phyloP scores from a whole-genome alignment of 1,284 basidiomycete species.

The Hemileccinum hortonii region DNA sequence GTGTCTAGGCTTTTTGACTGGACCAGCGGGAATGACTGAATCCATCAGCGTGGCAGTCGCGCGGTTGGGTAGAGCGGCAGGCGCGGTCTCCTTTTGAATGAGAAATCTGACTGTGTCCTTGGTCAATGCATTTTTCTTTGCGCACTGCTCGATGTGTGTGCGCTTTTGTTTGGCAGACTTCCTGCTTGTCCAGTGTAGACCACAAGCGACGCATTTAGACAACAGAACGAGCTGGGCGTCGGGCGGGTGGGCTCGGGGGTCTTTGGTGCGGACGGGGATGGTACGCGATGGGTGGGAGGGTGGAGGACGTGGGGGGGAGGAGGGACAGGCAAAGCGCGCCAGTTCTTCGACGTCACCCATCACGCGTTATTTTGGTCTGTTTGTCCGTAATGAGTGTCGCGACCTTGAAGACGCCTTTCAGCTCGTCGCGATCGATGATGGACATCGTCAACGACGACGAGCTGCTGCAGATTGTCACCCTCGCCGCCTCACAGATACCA shows the following conservation, averaged over 20 bases:
- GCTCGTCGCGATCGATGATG: slow-evolving; percentile 20
- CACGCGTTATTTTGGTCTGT: slow-evolving; percentile 36
- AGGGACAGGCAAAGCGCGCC: not conserved
- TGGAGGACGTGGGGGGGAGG: not conserved
- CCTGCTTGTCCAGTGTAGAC: slow-evolving; percentile 61
- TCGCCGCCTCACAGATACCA: slow-evolving; percentile 71
- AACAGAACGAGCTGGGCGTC: slow-evolving; percentile 49
- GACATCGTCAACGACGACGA: slow-evolving; percentile 50
- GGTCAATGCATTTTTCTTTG: slow-evolving; percentile 54
- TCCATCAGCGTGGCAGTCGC: slow-evolving; percentile 51
- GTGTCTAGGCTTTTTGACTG: slow-evolving; percentile 47
- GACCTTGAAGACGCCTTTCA: not conserved
- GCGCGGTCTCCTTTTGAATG: slow-evolving; percentile 47
- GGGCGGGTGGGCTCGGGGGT: slow-evolving; percentile 37
- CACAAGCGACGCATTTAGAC: slow-evolving; percentile 63
- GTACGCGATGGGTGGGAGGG: slow-evolving; percentile 2
- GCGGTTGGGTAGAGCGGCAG: not conserved
- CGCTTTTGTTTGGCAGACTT: slow-evolving; percentile 64
- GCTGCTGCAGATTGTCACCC: slow-evolving; percentile 61
- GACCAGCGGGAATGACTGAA: slow-evolving; percentile 38
- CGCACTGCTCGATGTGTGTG: slow-evolving; percentile 64
- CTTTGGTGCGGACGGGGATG: not conserved
- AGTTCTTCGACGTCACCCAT: no score
- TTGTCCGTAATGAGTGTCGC: slow-evolving; percentile 19
- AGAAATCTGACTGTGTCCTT: slow-evolving; percentile 56